Evolutionary conservation across 305 asterid species (phyloP), one percentile per base, ranked within the genome.

Genomic region (Solanum aculeatissimum): DNA sequence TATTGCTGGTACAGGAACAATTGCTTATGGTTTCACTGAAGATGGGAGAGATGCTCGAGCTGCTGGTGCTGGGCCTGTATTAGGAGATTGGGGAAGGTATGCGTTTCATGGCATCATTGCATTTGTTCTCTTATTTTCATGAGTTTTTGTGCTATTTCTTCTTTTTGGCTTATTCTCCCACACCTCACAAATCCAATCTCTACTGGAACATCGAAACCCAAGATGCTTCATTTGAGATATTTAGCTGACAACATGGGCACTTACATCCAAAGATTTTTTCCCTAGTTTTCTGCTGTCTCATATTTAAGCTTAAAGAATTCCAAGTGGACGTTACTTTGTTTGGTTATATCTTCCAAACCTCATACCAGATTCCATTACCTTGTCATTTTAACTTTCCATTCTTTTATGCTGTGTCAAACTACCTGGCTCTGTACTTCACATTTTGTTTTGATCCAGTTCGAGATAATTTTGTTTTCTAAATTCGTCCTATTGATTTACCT

Each of bases 51-150:
- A 95, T 90, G 98, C 98, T 72, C 91, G 98, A 69, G 97, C 98
- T 83, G 92, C 98, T 45, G 98, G 98, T 85, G 98, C 98, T 12
- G 98, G 98, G 38, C 98, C 98, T 49, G 85, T 93, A 81, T 92
- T 95, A 86, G 98, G 98, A 87, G 98, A 95, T 87, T 93, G 95
- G 98, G 98, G 98, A 92, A 95, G 98, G 98, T 95, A 92, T 43
- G 42, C 19, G 3, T 72, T 60, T 78, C 63, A 51, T 12, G 45
- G 45, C 54, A n/a, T 80, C 69, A 71, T 62, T 77, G 63, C 84
- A 49, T 68, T 40, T 35, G 29, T 70, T 11, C 4, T 85, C 54
- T 69, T 72, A 38, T 63, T 32, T 25, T 68, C 66, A 80, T 54
- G 35, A 71, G 23, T 70, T 63, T 6, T 63, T 47, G 43, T 75